phyloP scores from a whole-genome alignment of 1,284 basidiomycete genomes.

The Puccinia triticina region DNA sequence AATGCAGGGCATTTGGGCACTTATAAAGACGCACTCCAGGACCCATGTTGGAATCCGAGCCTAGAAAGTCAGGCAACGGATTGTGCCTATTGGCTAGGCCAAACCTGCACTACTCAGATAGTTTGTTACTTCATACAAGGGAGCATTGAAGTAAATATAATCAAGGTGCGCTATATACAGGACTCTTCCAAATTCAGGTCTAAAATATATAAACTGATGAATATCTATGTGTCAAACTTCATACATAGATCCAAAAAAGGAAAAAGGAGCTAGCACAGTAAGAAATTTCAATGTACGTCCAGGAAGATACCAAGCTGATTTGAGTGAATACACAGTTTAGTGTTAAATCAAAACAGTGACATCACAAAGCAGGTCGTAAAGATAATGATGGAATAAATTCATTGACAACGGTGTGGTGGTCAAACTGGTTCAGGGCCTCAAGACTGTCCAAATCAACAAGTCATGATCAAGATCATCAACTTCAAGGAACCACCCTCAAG shows the following conservation, averaged over 20 bases:
- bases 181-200: background rate
- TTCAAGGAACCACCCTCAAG: too few species aligned
- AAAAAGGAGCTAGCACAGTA: slow-evolving; percentile 9
- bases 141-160: slow-evolving; percentile 11
- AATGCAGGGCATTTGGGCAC: background rate
- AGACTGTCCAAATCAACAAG: too few species aligned
- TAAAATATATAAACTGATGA: background rate
- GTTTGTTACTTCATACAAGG: background rate
- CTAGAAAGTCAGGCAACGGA: slow-evolving; percentile 6
- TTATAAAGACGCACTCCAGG: background rate
- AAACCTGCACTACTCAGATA: background rate
- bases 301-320: background rate
- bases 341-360: background rate
- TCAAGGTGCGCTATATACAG: background rate
- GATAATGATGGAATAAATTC: slow-evolving; percentile 14
- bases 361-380: background rate
- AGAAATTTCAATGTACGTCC: background rate
- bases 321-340: background rate
- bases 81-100: background rate
- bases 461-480: too few species aligned
- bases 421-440: too few species aligned
- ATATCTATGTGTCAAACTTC: background rate
- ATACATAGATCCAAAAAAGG: slow-evolving; percentile 1
- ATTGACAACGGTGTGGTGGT: background rate
- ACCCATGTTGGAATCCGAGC: slow-evolving; percentile 13